A percentile compares a stretch with the other conserved stretches of the same genome.
Conservation (phyloP, 2,329 filamentous ascomycete genomes). For the Boeremia lycopersici region DNA sequence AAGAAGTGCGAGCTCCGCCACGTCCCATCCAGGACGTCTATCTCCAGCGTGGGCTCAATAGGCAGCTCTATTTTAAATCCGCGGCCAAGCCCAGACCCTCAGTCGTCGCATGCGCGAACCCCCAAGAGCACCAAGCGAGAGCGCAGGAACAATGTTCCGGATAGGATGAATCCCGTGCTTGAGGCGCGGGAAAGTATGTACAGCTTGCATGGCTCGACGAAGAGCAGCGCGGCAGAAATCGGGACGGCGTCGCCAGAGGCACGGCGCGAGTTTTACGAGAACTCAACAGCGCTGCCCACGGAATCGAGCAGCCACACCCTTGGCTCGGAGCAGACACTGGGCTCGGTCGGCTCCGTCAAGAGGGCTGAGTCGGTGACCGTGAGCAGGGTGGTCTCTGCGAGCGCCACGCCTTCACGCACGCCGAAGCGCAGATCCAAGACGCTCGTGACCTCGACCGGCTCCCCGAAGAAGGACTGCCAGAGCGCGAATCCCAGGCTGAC, state of each 20-base stretch:
- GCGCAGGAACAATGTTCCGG: conserved; percentile 41
- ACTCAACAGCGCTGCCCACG: conserved; percentile 4
- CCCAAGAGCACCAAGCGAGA: conserved; percentile 47
- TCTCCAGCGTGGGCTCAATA: conserved; percentile 49
- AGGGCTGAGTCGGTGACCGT: conserved; percentile 45
- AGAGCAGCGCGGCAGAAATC: conserved; percentile 22
- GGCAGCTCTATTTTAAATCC: conserved; percentile 50
- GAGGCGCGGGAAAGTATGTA: conserved; percentile 22
- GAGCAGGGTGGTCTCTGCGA: conserved; percentile 43
- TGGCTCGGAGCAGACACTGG: conserved; percentile 15
- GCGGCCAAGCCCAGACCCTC: conserved; percentile 44
- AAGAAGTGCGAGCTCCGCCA: conserved; percentile 33
- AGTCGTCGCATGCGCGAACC: conserved; percentile 28
- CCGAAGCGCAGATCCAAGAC: conserved; percentile 43
- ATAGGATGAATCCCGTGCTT: conserved; percentile 39
- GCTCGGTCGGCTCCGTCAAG: conserved; percentile 30
- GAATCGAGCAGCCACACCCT: conserved; percentile 26
- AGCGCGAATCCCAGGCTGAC: conserved; percentile 42
- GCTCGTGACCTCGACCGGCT: conserved; percentile 49
- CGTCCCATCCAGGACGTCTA: conserved; percentile 47
- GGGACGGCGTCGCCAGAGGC: conserved; percentile 8
- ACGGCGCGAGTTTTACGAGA: conserved; percentile 2
- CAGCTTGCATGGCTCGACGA: conserved; percentile 22
- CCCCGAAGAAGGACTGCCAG: conserved; percentile 42
- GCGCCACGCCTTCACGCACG: conserved; percentile 37